Evolutionary conservation across 345 rosid genomes (phyloP), one percentile per base, ranked within the genome.

Genomic region (Cardamine resedifolia): DNA sequence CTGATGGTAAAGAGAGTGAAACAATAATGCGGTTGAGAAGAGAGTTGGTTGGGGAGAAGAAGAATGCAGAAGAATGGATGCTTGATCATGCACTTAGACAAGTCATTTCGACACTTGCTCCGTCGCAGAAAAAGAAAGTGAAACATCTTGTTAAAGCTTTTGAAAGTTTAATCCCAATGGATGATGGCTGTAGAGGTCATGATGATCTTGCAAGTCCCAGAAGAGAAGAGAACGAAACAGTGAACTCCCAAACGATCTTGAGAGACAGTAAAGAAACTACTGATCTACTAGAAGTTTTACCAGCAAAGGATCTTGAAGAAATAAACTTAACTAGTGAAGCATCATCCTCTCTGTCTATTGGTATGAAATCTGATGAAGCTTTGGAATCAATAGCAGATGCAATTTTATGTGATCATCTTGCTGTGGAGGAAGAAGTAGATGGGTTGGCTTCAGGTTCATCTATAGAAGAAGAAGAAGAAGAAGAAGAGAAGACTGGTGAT

Each of bases 51-150:
- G 85, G 78, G 51, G 98, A 83, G 62, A 91, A 82, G 79, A 95
- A 86, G 82, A 82, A 66, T 39, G 80, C 87, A 9, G 94, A 95
- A 52, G 94, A 91, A 78, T 91, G 96, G 97, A 95, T 95, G 99
- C 96, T 95, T 28, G 99, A 95, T 84, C 81, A 83, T 74, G 90
- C 98, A 39, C 96, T 95, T 59, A 87, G 73, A 66, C 84, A 86
- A 75, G 99, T 87, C 69, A 81, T 91, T 66, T 79, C 92, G 27
- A 80, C 81, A 58, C 84, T 95, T 44, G 88, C 81, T 56, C 90
- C 90, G 16, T 87, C 83, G 1, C 89, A 90, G 78, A 87, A 82
- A 79, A 87, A 83, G 74, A 91, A 86, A 81, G 99, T 95, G 50
- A 74, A 78, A 51, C 81, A 88, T 83, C 96, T 95, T 63, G 94